phyloP scores from a whole-genome alignment of 352 stramenopile species.

The Phytophthora sp. region DNA sequence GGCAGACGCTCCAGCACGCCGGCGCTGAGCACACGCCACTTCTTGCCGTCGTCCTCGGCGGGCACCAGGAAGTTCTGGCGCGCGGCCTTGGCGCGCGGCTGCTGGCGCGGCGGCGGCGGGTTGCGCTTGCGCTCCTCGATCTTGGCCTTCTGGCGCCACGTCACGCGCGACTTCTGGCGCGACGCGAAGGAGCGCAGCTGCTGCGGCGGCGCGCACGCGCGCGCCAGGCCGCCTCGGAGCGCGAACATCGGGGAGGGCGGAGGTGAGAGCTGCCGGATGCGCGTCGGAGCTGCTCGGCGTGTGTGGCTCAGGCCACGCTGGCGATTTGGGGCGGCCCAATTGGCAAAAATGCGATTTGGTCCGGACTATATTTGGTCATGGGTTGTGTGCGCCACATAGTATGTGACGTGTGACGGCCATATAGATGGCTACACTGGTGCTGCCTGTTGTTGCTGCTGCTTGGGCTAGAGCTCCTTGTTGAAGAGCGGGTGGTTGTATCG shows the following conservation, averaged over 20 bases:
- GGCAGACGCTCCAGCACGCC: conserved; percentile 77
- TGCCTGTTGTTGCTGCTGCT: background rate
- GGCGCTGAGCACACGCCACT: conserved; percentile 79
- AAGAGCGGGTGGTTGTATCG: conserved; percentile 79
- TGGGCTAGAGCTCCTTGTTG: conserved; percentile 53
- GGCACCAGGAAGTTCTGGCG: conserved; percentile 69
- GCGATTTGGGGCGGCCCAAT: background rate
- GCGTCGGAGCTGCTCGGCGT: conserved; percentile 8
- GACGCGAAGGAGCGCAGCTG: conserved; percentile 58
- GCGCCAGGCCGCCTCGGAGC: conserved; percentile 47
- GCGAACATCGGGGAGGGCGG: conserved; percentile 39
- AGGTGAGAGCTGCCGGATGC: conserved; percentile 1
- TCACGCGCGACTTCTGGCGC: conserved; percentile 52
- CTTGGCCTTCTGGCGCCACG: conserved; percentile 76
- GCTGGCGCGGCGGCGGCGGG: conserved; percentile 46
- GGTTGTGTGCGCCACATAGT: background rate
- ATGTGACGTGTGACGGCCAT: conserved; percentile 13
- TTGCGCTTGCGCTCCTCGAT: conserved; percentile 54
- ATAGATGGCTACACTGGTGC: background rate
- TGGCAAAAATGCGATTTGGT: background rate
- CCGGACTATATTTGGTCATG: conserved; percentile 1
- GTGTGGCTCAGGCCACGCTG: conserved; percentile 28
- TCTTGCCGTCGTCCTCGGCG: conserved; percentile 74
- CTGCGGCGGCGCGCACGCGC: conserved; percentile 16
- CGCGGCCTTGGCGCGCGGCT: conserved; percentile 51